These are phyloP conservation scores for Asterella californica DNA, from an alignment of 225 moss, liverwort and hornwort genomes.

Conservation along the genomic window DNA sequence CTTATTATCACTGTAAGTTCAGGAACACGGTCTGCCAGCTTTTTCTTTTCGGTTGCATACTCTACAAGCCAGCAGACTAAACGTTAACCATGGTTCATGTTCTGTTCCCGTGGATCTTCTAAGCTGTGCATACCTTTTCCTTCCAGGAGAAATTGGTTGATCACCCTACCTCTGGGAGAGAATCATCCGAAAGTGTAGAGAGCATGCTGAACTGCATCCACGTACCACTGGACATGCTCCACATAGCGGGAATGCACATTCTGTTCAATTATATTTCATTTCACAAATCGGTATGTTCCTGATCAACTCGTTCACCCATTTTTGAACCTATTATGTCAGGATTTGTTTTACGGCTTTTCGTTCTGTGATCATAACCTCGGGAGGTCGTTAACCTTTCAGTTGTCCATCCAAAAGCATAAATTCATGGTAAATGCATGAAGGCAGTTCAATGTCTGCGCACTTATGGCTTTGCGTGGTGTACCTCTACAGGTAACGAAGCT, in stretches of 20 bases:
- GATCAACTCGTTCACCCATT: too few relatives aligned
- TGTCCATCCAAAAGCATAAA: neutral
- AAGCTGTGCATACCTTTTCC: neutral
- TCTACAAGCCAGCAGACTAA: neutral
- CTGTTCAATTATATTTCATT: conserved; percentile 70
- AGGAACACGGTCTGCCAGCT: too few relatives aligned
- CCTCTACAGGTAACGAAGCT: conserved; percentile 67
- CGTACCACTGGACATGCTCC: conserved; percentile 75
- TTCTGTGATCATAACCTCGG: neutral
- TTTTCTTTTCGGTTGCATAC: too few relatives aligned
- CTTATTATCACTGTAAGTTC: conserved; percentile 31
- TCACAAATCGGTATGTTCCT: conserved; percentile 61
- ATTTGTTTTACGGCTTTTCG: neutral
- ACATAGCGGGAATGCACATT: conserved; percentile 69
- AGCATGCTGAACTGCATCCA: conserved; percentile 61
- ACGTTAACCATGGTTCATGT: neutral
- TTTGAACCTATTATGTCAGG: too few relatives aligned
- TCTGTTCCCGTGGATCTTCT: neutral
- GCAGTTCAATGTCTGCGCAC: neutral
- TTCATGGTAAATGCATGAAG: neutral
- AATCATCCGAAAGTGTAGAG: conserved; percentile 37
- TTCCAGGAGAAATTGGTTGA: conserved; percentile 63
- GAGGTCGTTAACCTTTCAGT: neutral
- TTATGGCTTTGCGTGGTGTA: neutral
- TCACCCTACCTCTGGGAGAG: conserved; percentile 30